phyloP scores from a whole-genome alignment of 2,329 filamentous ascomycete genomes.

The Talaromyces verruculosus region DNA sequence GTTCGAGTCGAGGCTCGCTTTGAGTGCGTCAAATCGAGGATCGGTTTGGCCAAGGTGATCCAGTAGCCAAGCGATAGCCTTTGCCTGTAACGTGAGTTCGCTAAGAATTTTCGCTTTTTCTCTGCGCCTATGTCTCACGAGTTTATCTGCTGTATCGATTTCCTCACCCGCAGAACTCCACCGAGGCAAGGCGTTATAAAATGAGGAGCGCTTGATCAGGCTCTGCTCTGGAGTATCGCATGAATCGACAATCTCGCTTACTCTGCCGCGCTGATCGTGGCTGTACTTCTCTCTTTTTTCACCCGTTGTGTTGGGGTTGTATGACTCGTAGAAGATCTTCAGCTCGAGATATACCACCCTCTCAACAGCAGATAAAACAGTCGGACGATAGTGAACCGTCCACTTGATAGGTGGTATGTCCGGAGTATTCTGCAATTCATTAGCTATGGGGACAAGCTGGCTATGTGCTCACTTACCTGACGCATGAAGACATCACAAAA shows the following conservation, averaged over 20 bases:
- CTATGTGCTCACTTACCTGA: conserved; percentile 26
- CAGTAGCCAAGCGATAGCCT: conserved; percentile 34
- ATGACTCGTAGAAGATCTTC: conserved; percentile 53
- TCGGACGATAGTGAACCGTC: conserved; percentile 45
- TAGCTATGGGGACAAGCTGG: background rate
- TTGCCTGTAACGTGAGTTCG: conserved; percentile 29
- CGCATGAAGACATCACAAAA: conserved; percentile 58
- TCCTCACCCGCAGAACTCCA: conserved; percentile 33
- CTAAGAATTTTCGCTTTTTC: conserved; percentile 28
- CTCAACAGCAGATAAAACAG: conserved; percentile 51
- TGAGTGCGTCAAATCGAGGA: conserved; percentile 33
- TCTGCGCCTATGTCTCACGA: conserved; percentile 30
- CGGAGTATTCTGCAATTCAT: conserved; percentile 38
- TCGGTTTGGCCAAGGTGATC: conserved; percentile 26
- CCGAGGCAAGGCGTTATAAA: conserved; percentile 33
- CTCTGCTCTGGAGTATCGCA: conserved; percentile 54
- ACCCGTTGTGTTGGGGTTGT: conserved; percentile 47
- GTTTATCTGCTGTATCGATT: conserved; percentile 33
- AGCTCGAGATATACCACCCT: conserved; percentile 56
- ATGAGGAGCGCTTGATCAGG: conserved; percentile 50
- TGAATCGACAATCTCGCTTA: conserved; percentile 50
- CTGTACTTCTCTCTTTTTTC: conserved; percentile 28
- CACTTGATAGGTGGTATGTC: conserved; percentile 49
- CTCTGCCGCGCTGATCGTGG: conserved; percentile 36
- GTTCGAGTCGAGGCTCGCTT: conserved; percentile 29